phyloP scores from a whole-genome alignment of 306 rosid genomes.

The Ziziphus jujuba region DNA sequence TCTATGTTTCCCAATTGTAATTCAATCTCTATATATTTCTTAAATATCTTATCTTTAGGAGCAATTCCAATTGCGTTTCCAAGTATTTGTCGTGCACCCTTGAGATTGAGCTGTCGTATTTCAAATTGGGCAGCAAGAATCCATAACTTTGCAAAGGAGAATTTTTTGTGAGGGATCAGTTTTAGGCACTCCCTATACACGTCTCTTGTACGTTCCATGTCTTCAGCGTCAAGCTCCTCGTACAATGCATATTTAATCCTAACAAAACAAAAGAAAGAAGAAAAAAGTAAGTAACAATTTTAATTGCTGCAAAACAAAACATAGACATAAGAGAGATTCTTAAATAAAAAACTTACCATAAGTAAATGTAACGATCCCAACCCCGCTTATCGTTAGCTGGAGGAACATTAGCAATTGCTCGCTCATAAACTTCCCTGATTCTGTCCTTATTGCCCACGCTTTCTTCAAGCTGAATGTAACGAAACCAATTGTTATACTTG shows the following conservation, averaged over 20 bases:
- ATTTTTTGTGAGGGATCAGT: slow-evolving; percentile 75
- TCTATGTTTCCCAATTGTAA: slow-evolving; percentile 85
- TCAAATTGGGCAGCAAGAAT: slow-evolving; percentile 93
- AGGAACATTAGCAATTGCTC: slow-evolving; percentile 93
- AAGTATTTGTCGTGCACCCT: slow-evolving; percentile 66
- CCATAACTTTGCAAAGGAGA: slow-evolving; percentile 93
- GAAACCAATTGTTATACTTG: slow-evolving; percentile 86
- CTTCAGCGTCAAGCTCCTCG: slow-evolving; percentile 85
- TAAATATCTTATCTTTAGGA: slow-evolving; percentile 94
- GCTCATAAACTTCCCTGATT: slow-evolving; percentile 73
- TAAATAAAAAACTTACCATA: slow-evolving; percentile 55
- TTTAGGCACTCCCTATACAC: slow-evolving; percentile 84
- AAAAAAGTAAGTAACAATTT: too few relatives aligned
- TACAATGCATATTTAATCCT: slow-evolving; percentile 94
- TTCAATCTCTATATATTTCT: slow-evolving; percentile 95
- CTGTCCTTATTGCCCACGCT: slow-evolving; percentile 73
- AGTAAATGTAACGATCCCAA: slow-evolving; percentile 90
- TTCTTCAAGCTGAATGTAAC: slow-evolving; percentile 77
- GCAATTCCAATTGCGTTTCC: slow-evolving; percentile 93
- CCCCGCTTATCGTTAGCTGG: slow-evolving; percentile 86
- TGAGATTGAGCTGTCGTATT: slow-evolving; percentile 80
- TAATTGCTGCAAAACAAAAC: too few relatives aligned
- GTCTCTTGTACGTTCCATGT: slow-evolving; percentile 74
- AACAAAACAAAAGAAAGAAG: too few relatives aligned
- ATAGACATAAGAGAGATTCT: too few relatives aligned